phyloP scores from a whole-genome alignment of 2,329 filamentous ascomycete genomes.

The Pleurostoma richardsiae region DNA sequence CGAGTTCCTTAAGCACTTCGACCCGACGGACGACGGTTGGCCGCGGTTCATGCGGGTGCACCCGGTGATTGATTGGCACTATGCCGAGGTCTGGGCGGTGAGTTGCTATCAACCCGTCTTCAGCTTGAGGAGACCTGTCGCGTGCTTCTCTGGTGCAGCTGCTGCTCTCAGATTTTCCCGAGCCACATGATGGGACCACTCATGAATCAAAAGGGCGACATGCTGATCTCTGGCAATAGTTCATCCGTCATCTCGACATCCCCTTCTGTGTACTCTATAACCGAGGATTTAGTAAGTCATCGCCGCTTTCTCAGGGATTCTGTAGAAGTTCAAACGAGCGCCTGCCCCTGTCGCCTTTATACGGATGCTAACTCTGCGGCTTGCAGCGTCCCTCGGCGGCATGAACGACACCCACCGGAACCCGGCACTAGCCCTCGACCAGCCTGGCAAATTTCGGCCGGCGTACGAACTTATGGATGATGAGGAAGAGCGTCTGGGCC shows the following conservation, averaged over 20 bases:
- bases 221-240: slow-evolving; percentile 40
- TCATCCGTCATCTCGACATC: slow-evolving; percentile 72
- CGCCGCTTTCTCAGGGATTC: too few species aligned
- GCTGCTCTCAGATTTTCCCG: too few species aligned
- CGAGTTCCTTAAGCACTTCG: slow-evolving; percentile 71
- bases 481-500: slow-evolving; percentile 71
- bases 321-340: too few species aligned
- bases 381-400: slow-evolving; percentile 70
- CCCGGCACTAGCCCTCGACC: slow-evolving; percentile 55
- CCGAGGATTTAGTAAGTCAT: slow-evolving; percentile 21
- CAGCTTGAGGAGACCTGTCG: not conserved
- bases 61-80: slow-evolving; percentile 97
- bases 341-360: not conserved
- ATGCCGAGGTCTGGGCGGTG: slow-evolving; percentile 89
- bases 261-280: slow-evolving; percentile 88
- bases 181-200: too few species aligned
- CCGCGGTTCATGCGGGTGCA: slow-evolving; percentile 89
- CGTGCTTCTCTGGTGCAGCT: not conserved
- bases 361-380: slow-evolving; percentile 57
- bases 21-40: slow-evolving; percentile 85
- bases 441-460: slow-evolving; percentile 50
- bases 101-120: slow-evolving; percentile 30
- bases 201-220: not conserved
- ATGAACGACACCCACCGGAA: slow-evolving; percentile 87
- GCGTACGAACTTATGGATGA: slow-evolving; percentile 74